phyloP scores from a whole-genome alignment of 2,329 filamentous ascomycete species.

The Hymenotorrendiella dingleyae region DNA sequence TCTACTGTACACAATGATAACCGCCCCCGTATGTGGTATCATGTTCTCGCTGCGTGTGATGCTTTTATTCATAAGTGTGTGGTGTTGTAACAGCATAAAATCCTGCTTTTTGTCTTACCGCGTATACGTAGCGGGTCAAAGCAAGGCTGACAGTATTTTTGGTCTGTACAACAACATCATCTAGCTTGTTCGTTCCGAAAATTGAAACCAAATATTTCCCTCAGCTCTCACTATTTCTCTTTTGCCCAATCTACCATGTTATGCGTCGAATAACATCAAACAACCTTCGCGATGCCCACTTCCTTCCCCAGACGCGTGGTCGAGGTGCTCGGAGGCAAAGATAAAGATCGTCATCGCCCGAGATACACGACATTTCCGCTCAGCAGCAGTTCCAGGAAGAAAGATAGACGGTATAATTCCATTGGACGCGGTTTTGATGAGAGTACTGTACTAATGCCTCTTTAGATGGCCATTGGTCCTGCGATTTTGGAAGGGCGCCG shows the following conservation, averaged over 20 bases:
- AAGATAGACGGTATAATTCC: conserved; percentile 23
- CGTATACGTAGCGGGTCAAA: no score
- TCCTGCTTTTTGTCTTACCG: no score
- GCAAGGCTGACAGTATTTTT: no score
- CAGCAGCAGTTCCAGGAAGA: conserved; percentile 26
- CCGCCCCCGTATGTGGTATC: background rate
- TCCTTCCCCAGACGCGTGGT: conserved; percentile 17
- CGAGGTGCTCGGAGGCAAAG: conserved; percentile 12
- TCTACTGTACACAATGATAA: no score
- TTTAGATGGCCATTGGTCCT: conserved; percentile 55
- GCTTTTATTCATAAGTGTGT: background rate
- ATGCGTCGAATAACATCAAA: conserved; percentile 1
- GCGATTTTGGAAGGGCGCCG: conserved; percentile 58
- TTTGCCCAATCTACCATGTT: no score
- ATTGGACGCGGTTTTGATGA: background rate
- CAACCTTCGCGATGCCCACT: conserved; percentile 17
- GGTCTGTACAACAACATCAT: no score
- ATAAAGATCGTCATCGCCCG: conserved; percentile 7
- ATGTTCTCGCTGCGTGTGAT: background rate
- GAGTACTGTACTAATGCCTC: conserved; percentile 17
- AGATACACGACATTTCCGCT: conserved; percentile 19
- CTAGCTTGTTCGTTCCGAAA: no score
- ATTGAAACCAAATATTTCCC: no score
- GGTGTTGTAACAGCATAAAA: no score
- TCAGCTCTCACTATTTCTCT: no score